phyloP scores from a whole-genome alignment of 2,329 filamentous ascomycete species.

The Herpotrichia juniperi region DNA sequence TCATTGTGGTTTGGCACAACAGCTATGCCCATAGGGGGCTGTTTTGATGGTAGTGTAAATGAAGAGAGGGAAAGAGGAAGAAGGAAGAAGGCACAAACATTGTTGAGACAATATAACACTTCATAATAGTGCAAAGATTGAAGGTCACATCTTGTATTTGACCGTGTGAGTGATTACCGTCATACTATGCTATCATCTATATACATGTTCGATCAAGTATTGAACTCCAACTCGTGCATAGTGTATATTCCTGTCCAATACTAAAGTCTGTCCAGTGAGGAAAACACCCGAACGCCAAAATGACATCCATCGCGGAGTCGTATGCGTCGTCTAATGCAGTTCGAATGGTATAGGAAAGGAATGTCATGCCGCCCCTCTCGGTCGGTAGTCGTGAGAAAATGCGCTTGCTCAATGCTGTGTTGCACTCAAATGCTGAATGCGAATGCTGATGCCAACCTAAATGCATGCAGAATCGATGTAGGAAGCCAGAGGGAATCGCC shows the following conservation, averaged over 20 bases:
- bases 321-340: background rate
- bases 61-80: too few species aligned
- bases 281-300: background rate
- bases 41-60: too few species aligned
- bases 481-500: too few species aligned
- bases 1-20: background rate
- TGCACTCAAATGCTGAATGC: slow-evolving; percentile 2
- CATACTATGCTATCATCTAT: background rate
- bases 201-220: background rate
- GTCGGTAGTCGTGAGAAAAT: background rate
- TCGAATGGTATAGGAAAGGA: background rate
- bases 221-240: too few species aligned
- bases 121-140: too few species aligned
- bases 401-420: background rate
- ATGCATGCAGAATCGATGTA: background rate
- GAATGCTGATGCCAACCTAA: background rate
- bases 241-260: background rate
- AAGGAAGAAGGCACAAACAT: too few species aligned
- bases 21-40: too few species aligned
- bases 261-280: background rate
- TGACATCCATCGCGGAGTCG: background rate
- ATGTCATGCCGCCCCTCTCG: background rate
- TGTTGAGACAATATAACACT: too few species aligned
- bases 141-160: background rate
- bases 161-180: background rate